Evolutionary conservation across 768 basidiomycete genomes (phyloP), one percentile per base, ranked within the genome.

Genomic region (Rhizopogon rudus): DNA sequence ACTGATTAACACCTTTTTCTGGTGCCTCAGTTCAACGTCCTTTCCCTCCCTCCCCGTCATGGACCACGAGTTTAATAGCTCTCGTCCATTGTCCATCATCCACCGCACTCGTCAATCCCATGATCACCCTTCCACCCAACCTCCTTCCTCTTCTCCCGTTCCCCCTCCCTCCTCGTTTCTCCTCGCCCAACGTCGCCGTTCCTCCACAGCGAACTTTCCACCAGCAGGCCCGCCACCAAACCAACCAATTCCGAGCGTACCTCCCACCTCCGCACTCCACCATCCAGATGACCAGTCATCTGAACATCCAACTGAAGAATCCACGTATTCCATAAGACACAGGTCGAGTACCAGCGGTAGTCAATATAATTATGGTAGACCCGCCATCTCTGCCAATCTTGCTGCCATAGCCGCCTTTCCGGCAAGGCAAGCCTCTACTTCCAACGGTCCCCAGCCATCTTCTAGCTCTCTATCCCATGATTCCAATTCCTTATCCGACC

Each of bases 141-240:
- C 60, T n/a, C 55, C 67, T 39, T 61, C 65, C 35, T 60, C 68
- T 9, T 67, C 74, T 52, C 57, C 71, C 25, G 58, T 70, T 37
- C 52, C 61, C 14, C 57, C 74, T 28, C 60, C 63, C 20, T 64
- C 73, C 3, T 58, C 69, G 17, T 61, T 77, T 58, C 51, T 54
- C 28, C 68, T 64, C 29, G 5, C 62, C 2, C 77, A 80, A 57
- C 82, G 87, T 53, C 83, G 88, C 51, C 87, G 88, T 61, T 89
- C 87, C 25, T 82, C 84, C 52, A 84, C 80, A 54, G 79, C 82
- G 12, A 78, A 81, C 62, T 73, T 76, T 25, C 81, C 86, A 44
- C 87, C 88, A 6, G 80, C 84, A 40, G 83, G 73, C 3, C 88
- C 88, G 17, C 88, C 88, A 42, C 88, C 88, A 20, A 82, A 75